These are phyloP conservation scores for Tylopilus plumbeoviolaceoides DNA, from an alignment of 768 basidiomycete genomes.

Conservation along the genomic window DNA sequence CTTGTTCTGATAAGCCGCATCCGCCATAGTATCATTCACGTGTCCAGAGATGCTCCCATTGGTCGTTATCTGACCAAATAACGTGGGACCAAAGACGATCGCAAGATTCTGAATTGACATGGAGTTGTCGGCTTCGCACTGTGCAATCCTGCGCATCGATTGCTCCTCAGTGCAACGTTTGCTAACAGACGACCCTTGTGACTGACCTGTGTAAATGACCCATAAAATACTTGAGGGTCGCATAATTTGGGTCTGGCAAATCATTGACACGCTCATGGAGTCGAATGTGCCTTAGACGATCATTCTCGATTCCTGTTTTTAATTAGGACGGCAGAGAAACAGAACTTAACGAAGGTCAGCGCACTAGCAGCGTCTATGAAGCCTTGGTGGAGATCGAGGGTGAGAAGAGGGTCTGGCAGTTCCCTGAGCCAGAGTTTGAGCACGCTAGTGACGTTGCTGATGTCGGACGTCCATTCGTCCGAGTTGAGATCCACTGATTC, in stretches of 20 bases:
- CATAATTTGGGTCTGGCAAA: constrained; percentile 97
- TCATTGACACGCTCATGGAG: constrained; percentile 97
- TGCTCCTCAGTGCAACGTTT: constrained; percentile 6
- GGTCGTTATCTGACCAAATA: constrained; percentile 70
- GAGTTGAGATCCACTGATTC: constrained; percentile 83
- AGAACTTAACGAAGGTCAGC: constrained; percentile 27
- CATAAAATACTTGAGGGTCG: constrained; percentile 92
- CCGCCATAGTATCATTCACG: constrained; percentile 56
- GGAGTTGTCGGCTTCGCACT: constrained; percentile 73
- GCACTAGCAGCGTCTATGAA: constrained; percentile 95
- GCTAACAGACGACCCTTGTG: neutral
- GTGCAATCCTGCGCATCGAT: constrained; percentile 57
- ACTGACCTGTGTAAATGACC: constrained; percentile 86
- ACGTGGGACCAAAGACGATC: constrained; percentile 97
- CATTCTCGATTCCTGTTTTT: constrained; percentile 82
- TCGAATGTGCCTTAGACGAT: constrained; percentile 90
- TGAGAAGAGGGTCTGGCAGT: constrained; percentile 90
- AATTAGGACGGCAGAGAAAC: neutral
- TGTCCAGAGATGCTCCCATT: constrained; percentile 42
- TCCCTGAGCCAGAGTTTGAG: constrained; percentile 97
- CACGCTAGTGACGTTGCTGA: constrained; percentile 93
- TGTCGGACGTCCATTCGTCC: constrained; percentile 89
- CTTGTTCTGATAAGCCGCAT: constrained; percentile 69
- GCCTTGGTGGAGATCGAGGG: constrained; percentile 75
- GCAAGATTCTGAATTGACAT: constrained; percentile 93